These are phyloP conservation scores for Papiliotrema laurentii DNA, from an alignment of 1,284 basidiomycete genomes.

Conservation along the genomic window DNA sequence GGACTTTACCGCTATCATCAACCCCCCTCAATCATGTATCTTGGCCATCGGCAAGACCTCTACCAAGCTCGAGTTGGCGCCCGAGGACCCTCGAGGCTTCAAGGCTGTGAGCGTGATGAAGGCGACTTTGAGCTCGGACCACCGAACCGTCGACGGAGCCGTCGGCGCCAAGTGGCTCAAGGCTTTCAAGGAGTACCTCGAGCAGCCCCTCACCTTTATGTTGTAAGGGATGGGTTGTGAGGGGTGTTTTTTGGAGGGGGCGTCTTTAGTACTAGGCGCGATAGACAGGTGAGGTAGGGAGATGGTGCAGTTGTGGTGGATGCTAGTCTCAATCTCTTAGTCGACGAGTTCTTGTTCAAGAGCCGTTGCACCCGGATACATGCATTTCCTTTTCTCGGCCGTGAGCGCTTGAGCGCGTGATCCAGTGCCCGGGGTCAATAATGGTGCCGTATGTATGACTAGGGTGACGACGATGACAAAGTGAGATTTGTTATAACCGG, in stretches of 20 bases:
- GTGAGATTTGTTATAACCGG: too few species aligned
- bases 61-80: conserved; percentile 76
- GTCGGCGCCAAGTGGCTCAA: conserved; percentile 84
- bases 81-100: conserved; percentile 86
- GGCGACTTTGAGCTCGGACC: conserved; percentile 91
- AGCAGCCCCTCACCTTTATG: conserved; percentile 94
- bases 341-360: too few species aligned
- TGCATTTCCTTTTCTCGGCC: too few species aligned
- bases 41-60: conserved; percentile 90
- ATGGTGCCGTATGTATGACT: too few species aligned
- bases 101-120: conserved; percentile 92
- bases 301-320: too few species aligned
- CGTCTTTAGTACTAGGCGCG: background rate
- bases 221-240: conserved; percentile 50
- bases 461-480: too few species aligned
- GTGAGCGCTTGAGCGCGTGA: too few species aligned
- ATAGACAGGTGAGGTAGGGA: too few species aligned
- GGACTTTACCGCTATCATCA: conserved; percentile 99
- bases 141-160: conserved; percentile 91
- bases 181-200: conserved; percentile 94
- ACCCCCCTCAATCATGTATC: conserved; percentile 96
- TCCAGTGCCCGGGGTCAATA: too few species aligned
- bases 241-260: background rate
- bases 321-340: too few species aligned
- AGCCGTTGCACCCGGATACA: too few species aligned